phyloP scores from a whole-genome alignment of 108 stramenopile species.

The Cyclostephanos invisitatus region DNA sequence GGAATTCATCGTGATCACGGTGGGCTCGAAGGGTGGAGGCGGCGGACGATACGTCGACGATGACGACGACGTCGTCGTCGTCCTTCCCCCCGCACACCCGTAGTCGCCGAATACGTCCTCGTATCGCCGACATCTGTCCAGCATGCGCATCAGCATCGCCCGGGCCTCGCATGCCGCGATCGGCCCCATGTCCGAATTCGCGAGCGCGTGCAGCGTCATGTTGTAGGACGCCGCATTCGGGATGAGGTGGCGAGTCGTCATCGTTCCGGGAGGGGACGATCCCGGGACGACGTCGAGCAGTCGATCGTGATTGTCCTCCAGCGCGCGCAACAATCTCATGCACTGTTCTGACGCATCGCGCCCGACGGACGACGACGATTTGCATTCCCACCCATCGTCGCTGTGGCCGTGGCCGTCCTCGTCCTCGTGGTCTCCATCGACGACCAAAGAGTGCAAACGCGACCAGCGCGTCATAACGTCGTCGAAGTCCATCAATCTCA shows the following conservation, averaged over 20 bases:
- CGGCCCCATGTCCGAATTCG: slow-evolving; percentile 25
- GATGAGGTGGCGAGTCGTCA: slow-evolving; percentile 16
- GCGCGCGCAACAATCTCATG: slow-evolving; percentile 19
- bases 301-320: slow-evolving; percentile 40
- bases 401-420: no score
- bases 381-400: not conserved
- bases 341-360: slow-evolving; percentile 30
- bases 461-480: slow-evolving; percentile 37
- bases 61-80: not conserved
- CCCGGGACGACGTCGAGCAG: slow-evolving; percentile 8
- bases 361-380: slow-evolving; percentile 1
- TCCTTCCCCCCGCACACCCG: not conserved
- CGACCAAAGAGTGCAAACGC: slow-evolving; percentile 13
- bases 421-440: not conserved
- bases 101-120: not conserved
- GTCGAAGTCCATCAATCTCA: slow-evolving; percentile 44
- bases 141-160: slow-evolving; percentile 30
- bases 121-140: slow-evolving; percentile 31
- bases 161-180: slow-evolving; percentile 16
- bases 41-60: not conserved
- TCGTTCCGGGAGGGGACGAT: not conserved
- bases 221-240: slow-evolving; percentile 48
- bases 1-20: slow-evolving; percentile 57
- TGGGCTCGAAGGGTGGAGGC: slow-evolving; percentile 43
- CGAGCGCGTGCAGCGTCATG: slow-evolving; percentile 27